Base-by-base conservation (phyloP, 768 basidiomycete species). In the Lactarius deliciosus region DNA sequence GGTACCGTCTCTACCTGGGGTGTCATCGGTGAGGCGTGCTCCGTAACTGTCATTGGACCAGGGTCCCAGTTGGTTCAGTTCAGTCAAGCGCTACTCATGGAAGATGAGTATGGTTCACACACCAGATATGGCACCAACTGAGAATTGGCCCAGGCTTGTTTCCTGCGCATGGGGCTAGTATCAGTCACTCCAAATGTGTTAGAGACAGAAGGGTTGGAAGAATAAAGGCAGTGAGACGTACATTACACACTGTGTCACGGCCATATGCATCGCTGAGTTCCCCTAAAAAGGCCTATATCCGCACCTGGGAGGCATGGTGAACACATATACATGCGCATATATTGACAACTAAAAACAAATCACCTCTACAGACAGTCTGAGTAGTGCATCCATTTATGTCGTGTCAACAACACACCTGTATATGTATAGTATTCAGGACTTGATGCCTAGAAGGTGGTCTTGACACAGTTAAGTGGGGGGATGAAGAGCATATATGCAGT, bases 371-470 rank as follows among this genome's bases (percentile, higher is more conserved):
- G 11, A 58, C 20, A 30, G 28, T 3, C 28, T 30, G 28, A 30
- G 30, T 30, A 5, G 30, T 30, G 30, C 30, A 30, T 5, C 30
- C 30, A 30, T 30, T 30, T 30, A 30, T 30, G 30, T 30, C 30
- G 5, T 30, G 30, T 30, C 30, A 30, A 30, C 30, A 30, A 30
- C 85, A 64, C 65, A 93, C 96, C 96, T 65, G 95, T 86, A 78
- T 96, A 98, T 76, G 94, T 92, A 74, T 86, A 84, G 75, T 91
- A 99, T 65, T 98, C 96, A 9, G 91, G 91, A 76, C 96, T 97
- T 8, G 93, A 93, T 0, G 97, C 94, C 76, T 99, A 96, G 75
- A n/a, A n/a, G n/a, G n/a, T n/a, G n/a, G n/a, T n/a, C n/a, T n/a
- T n/a, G n/a, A n/a, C n/a, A n/a, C n/a, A n/a, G n/a, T n/a, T n/a